A percentile compares a stretch with the other conserved stretches of the same genome.
Conservation (phyloP, 768 basidiomycete species). For the Rhodotorula kratochvilovae region DNA sequence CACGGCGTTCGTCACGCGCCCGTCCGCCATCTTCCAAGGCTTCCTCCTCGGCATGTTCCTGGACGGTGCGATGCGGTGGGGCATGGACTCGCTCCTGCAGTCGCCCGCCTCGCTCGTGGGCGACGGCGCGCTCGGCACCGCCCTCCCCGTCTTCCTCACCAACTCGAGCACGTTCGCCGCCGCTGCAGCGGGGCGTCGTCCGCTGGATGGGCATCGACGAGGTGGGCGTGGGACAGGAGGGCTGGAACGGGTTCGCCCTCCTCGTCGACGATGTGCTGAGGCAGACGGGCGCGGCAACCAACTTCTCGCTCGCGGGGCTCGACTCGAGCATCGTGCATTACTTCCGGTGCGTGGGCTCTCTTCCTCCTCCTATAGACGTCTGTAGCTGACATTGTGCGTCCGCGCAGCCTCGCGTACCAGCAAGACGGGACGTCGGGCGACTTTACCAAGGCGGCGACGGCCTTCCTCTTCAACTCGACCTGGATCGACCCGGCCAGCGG, state of each 20-base stretch:
- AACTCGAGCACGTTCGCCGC: slow-evolving; percentile 62
- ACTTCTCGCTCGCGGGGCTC: slow-evolving; percentile 65
- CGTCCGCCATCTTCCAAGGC: slow-evolving; percentile 74
- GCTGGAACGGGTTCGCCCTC: slow-evolving; percentile 72
- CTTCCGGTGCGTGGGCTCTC: slow-evolving; percentile 61
- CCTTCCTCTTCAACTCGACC: slow-evolving; percentile 69
- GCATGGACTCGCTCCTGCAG: slow-evolving; percentile 72
- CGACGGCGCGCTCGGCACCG: slow-evolving; percentile 67
- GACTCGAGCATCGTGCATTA: slow-evolving; percentile 60
- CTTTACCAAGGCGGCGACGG: slow-evolving; percentile 70
- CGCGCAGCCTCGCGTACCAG: slow-evolving; percentile 43
- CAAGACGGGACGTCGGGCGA: slow-evolving; percentile 54
- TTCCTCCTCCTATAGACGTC: too few relatives aligned
- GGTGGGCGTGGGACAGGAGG: neutral
- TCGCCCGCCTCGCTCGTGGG: slow-evolving; percentile 66
- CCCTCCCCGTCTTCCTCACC: slow-evolving; percentile 64
- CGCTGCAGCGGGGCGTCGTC: slow-evolving; percentile 52
- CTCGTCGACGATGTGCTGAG: slow-evolving; percentile 76
- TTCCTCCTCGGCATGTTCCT: slow-evolving; percentile 73
- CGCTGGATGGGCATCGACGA: slow-evolving; percentile 55
- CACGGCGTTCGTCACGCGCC: slow-evolving; percentile 73
- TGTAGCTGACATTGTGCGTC: neutral
- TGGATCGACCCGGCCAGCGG: slow-evolving; percentile 71
- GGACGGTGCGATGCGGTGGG: slow-evolving; percentile 58
- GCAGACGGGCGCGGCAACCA: slow-evolving; percentile 65